phyloP scores from a whole-genome alignment of 208 protist species.

The Ichthyophonus hoferi region DNA sequence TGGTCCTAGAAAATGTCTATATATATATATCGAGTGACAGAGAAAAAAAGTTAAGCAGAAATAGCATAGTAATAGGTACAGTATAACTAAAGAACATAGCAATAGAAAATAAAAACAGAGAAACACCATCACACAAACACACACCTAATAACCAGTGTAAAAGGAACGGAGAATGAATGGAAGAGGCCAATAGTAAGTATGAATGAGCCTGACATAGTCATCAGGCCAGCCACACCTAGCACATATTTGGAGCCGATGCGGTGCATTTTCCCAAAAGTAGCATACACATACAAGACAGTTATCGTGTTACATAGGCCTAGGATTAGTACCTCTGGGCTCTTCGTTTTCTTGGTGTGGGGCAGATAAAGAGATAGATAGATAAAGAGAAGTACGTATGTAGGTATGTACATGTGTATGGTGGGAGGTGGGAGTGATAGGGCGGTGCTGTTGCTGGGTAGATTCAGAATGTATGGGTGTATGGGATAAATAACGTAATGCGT shows the following conservation, averaged over 20 bases:
- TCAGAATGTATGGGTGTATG: not conserved
- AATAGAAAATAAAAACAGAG: too few relatives aligned
- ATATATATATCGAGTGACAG: too few relatives aligned
- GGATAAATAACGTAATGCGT: too few relatives aligned
- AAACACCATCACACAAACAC: not conserved
- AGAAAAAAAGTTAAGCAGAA: too few relatives aligned
- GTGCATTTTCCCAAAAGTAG: conserved; percentile 10
- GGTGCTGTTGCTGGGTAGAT: not conserved
- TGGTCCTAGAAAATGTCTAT: too few relatives aligned
- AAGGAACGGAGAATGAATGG: not conserved
- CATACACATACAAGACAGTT: conserved; percentile 32
- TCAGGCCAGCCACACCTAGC: not conserved
- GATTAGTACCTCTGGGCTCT: conserved; percentile 12
- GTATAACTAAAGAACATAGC: too few relatives aligned
- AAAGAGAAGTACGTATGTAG: not conserved
- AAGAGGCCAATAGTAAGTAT: not conserved
- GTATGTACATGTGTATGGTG: not conserved
- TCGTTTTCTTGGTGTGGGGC: conserved; percentile 18
- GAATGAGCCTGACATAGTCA: not conserved
- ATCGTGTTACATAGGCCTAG: conserved; percentile 1
- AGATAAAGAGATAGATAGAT: not conserved
- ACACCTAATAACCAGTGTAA: conserved; percentile 5
- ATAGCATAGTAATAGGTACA: too few relatives aligned
- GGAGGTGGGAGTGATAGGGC: not conserved
- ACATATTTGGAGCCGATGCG: conserved; percentile 29